phyloP scores from a whole-genome alignment of 2,329 filamentous ascomycete species.

The Cordyceps cicadae region DNA sequence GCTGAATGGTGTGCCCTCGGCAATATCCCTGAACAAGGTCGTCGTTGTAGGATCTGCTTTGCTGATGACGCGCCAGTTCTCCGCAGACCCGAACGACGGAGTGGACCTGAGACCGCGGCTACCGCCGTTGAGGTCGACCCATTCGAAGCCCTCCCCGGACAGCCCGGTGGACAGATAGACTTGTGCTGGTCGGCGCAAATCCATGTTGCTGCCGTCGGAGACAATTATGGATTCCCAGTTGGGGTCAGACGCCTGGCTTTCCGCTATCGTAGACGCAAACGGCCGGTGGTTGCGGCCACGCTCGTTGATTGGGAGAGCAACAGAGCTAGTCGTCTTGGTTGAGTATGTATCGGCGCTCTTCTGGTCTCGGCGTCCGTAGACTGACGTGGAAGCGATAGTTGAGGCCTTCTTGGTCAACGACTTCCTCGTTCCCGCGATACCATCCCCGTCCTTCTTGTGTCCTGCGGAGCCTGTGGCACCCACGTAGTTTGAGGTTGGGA shows the following conservation, averaged over 20 bases:
- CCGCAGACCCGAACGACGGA: conserved; percentile 27
- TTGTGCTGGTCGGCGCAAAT: conserved; percentile 19
- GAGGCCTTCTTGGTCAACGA: background rate
- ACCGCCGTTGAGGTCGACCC: conserved; percentile 18
- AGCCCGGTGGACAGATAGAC: conserved; percentile 17
- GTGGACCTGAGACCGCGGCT: conserved; percentile 21
- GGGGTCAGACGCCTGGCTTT: conserved; percentile 9
- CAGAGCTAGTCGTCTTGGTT: conserved; percentile 26
- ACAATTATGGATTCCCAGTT: conserved; percentile 17
- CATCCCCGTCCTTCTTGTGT: background rate
- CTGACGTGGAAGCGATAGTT: background rate
- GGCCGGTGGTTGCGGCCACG: conserved; percentile 1
- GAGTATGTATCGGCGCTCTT: conserved; percentile 21
- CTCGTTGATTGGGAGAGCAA: conserved; percentile 21
- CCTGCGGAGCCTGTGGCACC: conserved; percentile 16
- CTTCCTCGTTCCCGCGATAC: background rate
- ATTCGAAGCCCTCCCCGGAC: conserved; percentile 18
- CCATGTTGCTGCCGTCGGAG: conserved; percentile 19
- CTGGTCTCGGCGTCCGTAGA: conserved; percentile 12
- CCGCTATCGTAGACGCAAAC: conserved; percentile 11
- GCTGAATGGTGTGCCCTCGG: conserved; percentile 29
- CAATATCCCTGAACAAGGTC: conserved; percentile 25
- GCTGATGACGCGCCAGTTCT: conserved; percentile 29
- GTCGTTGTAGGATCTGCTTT: conserved; percentile 21
- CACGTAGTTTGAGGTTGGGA: conserved; percentile 23